A percentile compares a stretch with the other conserved stretches of the same genome.
Evolutionary conservation across 139 green algal species (phyloP).

Genomic region (Zygnema circumcarinatum): DNA sequence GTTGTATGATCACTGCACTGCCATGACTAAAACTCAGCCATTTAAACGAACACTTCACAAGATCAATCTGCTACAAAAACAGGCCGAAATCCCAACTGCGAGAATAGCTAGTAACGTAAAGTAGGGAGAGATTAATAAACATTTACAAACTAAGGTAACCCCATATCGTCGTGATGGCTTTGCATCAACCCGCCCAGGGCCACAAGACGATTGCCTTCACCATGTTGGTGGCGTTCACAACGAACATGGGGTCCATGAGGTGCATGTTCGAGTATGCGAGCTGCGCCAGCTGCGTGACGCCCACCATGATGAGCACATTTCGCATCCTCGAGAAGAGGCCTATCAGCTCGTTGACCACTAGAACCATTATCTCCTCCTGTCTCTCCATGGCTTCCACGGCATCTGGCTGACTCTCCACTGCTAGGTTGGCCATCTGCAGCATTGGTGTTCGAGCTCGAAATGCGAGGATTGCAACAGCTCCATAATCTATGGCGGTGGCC

Average conservation of each 20-base stretch:
- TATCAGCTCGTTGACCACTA: neutral
- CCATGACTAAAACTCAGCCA: too few species aligned
- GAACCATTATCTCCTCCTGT: slow-evolving; percentile 13
- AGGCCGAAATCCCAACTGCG: too few species aligned
- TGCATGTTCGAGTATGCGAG: neutral
- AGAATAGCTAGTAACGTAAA: too few species aligned
- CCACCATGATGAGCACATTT: neutral
- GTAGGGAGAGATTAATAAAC: too few species aligned
- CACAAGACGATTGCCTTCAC: neutral
- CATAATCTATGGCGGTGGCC: neutral
- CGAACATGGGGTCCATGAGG: neutral
- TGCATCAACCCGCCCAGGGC: neutral
- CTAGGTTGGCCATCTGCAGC: neutral
- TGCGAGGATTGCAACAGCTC: neutral
- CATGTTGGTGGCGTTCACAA: neutral
- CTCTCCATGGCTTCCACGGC: neutral
- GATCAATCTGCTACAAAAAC: too few species aligned
- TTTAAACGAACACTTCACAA: too few species aligned
- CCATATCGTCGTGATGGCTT: too few species aligned
- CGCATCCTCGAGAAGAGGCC: neutral
- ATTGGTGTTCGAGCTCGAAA: neutral
- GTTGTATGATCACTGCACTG: too few species aligned
- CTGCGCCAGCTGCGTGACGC: neutral
- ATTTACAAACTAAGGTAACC: too few species aligned
- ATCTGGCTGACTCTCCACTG: neutral